Evolutionary conservation across 306 rosid genomes (phyloP), one percentile per base, ranked within the genome.

Genomic region (Trifolium pratense): DNA sequence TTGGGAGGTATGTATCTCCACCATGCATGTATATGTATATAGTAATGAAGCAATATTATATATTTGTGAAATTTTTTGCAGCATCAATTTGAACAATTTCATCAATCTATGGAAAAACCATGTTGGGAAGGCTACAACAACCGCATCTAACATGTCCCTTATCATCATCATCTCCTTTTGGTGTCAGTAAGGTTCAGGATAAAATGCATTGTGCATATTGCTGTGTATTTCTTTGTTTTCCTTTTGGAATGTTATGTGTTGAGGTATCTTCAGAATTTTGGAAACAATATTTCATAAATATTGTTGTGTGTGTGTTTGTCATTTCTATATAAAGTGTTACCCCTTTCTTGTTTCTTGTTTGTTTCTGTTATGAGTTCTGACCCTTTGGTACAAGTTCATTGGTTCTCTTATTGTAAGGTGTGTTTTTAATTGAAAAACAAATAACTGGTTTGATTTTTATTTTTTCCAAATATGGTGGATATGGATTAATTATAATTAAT

Each of bases 111-210:
- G 68, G 87, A 89, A 43, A 81, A 84, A 77, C 46, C 52, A 70
- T 89, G 91, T 73, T 89, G 91, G 95, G 89, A 88, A 71, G 80
- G 48, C 70, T 82, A 57, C 87, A 78, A 66, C 91, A 83, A 74
- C 73, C 75, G 81, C 75, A 74, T 74, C 76, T 73, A 84, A 56
- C 2, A 9, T 36, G 17, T 53, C 83, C 65, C 4, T 18, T n/a
- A 23, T 11, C 37, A 4, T 12, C 62, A 52, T 73, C 81, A n/a
- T 21, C 20, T 36, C 40, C 57, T 80, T 70, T 39, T 72, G 43
- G 70, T 73, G 77, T 66, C 49, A 43, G 70, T 80, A 58, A 75
- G 69, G 53, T 21, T 46, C 61, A 56, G 74, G 83, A 80, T 75
- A 75, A 86, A 51, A 78, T 72, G 39, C 78, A 70, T 75, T 42